Percentiles rank a stretch among this genome's conserved stretches.
Evolutionary conservation across 2,329 filamentous ascomycete species (phyloP).

Genomic region (Helotiales sp.): DNA sequence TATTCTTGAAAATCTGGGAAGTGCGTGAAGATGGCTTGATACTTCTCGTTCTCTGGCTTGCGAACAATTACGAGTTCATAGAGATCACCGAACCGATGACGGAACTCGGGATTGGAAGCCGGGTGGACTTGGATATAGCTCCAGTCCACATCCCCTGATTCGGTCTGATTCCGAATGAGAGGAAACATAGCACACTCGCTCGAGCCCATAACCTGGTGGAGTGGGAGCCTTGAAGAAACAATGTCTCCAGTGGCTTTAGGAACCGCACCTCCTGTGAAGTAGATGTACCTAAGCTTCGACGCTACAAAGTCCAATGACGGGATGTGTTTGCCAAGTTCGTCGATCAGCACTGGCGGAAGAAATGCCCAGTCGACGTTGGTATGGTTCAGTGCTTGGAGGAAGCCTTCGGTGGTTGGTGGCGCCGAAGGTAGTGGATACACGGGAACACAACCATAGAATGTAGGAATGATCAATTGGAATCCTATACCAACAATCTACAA

Average conservation of each 20-base stretch:
- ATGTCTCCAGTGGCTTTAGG: constrained; percentile 4
- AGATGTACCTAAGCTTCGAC: constrained; percentile 8
- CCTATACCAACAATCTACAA: not conserved
- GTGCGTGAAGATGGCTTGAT: constrained; percentile 41
- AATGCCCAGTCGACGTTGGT: constrained; percentile 18
- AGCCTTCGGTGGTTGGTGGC: constrained; percentile 1
- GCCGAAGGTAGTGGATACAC: not conserved
- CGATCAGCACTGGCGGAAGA: constrained; percentile 11
- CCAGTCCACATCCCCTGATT: not conserved
- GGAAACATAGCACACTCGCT: constrained; percentile 10
- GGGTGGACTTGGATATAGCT: constrained; percentile 5
- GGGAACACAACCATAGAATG: constrained; percentile 7
- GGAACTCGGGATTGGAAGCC: not conserved
- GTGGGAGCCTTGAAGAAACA: constrained; percentile 1
- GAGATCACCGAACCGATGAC: not conserved
- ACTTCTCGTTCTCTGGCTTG: not conserved
- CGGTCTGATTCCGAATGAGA: not conserved
- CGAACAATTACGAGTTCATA: constrained; percentile 6
- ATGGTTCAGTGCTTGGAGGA: constrained; percentile 3
- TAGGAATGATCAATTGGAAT: constrained; percentile 5
- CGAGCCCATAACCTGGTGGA: constrained; percentile 4
- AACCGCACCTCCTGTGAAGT: constrained; percentile 10
- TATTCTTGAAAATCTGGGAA: constrained; percentile 46
- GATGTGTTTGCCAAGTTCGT: constrained; percentile 6
- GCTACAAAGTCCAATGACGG: constrained; percentile 6